Base-by-base conservation (phyloP, 306 rosid genomes). In the Arachis hypogaea region DNA sequence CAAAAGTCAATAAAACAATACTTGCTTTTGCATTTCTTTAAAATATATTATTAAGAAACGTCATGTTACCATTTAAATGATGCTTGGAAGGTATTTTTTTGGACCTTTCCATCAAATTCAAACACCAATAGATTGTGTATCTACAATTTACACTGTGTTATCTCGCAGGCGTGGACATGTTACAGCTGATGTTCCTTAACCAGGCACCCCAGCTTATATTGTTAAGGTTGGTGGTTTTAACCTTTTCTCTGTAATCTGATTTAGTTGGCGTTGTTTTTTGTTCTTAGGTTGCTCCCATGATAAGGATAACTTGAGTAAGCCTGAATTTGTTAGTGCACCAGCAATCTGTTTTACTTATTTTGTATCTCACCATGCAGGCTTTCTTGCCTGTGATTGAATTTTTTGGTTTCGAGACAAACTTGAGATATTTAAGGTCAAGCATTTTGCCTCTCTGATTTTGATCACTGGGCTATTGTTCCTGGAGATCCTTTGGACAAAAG, bases 111-210 rank as follows among this genome's bases (percentile, higher is more conserved):
- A 75, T 85, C 92, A 92, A 96, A 94, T 94, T 54, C 96, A 94
- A 92, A 94, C 98, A 43, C 99, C 99, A 41, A 92, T 94, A 11
- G 99, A 92, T 76, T 94, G 98, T 87, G 90, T 94, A 38, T 89
- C 99, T 79, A 97, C 99, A 11, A 94, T 94, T 84, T 94, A 94
- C 85, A 94, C 99, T 28, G 99, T 94, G 59, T 75, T 94, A 68
- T 94, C 99, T 64, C 96, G 97, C 63, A 88, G 99, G 84, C 96
- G 99, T 84, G 96, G 99, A 60, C 99, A 94, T 86, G 99, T 92
- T 70, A 92, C 99, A 3, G 93, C 98, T 64, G 98, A 94, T 84
- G 97, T 94, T 86, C 95, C 99, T 68, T 95, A 94, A 85, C 99
- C 98, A n/a, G 99, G 99, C 83, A 94, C 99, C 77, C 99, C 98